Conservation (phyloP, 1,284 basidiomycete genomes). For the Tylopilus sp. region DNA sequence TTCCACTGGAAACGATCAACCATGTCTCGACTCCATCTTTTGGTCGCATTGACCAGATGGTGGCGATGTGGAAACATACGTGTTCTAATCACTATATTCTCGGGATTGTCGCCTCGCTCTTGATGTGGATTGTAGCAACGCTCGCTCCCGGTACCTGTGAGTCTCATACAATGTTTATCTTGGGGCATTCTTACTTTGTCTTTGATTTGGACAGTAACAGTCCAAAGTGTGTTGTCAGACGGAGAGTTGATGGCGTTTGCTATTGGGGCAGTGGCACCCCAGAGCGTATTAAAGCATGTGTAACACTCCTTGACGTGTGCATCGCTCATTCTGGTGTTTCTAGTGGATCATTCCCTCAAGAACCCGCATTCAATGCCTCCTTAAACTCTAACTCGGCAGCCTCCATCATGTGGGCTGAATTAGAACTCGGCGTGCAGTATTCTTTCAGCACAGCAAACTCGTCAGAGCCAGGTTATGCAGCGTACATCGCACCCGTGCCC, state of each 20-base stretch:
- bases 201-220: slow-evolving; percentile 15
- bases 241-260: slow-evolving; percentile 23
- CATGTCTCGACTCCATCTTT: slow-evolving; percentile 28
- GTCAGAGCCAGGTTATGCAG: slow-evolving; percentile 16
- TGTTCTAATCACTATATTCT: slow-evolving; percentile 32
- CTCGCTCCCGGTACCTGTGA: slow-evolving; percentile 29
- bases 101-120: slow-evolving; percentile 19
- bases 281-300: slow-evolving; percentile 29
- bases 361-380: slow-evolving; percentile 5
- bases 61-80: slow-evolving; percentile 11
- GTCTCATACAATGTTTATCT: neutral
- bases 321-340: neutral
- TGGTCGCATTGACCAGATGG: slow-evolving; percentile 15
- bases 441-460: slow-evolving; percentile 15
- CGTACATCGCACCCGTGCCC: slow-evolving; percentile 23
- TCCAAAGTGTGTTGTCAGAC: slow-evolving; percentile 25
- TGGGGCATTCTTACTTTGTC: neutral
- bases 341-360: slow-evolving; percentile 6
- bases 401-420: slow-evolving; percentile 25
- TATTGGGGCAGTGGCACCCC: slow-evolving; percentile 21
- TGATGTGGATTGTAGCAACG: slow-evolving; percentile 19
- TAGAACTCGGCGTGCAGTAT: slow-evolving; percentile 25
- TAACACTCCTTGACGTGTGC: neutral
- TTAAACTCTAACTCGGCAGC: slow-evolving; percentile 17
- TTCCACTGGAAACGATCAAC: slow-evolving; percentile 27